Base-by-base conservation (phyloP, 768 basidiomycete species). In the Harrya chromipes region DNA sequence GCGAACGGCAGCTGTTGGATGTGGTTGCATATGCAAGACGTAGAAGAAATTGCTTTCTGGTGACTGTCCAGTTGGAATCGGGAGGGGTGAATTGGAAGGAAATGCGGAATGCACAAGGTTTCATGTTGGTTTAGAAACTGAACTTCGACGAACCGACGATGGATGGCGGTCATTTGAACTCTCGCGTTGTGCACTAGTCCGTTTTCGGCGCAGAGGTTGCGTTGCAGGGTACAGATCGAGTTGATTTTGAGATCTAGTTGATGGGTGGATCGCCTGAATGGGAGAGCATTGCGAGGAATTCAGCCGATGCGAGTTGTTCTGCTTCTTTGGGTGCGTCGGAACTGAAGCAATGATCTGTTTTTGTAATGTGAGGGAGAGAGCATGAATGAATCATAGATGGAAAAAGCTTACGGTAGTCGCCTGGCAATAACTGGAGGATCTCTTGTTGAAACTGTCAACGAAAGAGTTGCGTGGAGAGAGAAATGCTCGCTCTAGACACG, bases 1-100 rank as follows among this genome's bases (percentile, higher is more conserved):
- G n/a, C n/a, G n/a, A n/a, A n/a, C n/a, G 27, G 27, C 27, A 27
- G 27, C 74, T 74, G 53, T 77, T 77, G 52, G 75, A 74, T 0
- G 72, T 70, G 56, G 75, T 67, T 1, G 70, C 66, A 66, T 77
- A 79, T 11, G 72, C 72, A 1, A 77, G 62, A 0, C 62, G 48
- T 1, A 78, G 52, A 17, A 75, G 74, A 47, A 76, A 76, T 57
- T 78, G 76, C 0, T 56, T 54, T 3, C 66, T 63, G 9, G 35
- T 50, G 20, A 77, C 23, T 0, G 29, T 43, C 40, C 29, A 49
- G 29, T 41, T 36, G 5, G 16, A 53, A 7, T 23, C 37, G 40
- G 24, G 33, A 9, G 34, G 43, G 8, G 33, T 44, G 29, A 43
- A 43, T 9, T 13, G 6, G 20, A 68, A 54, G 0, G 52, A 59